Percentiles rank a stretch among this genome's conserved stretches.
Evolutionary conservation across 192 early-diverging fungal genomes (phyloP).

Genomic region (Polychytrium aggregatum): DNA sequence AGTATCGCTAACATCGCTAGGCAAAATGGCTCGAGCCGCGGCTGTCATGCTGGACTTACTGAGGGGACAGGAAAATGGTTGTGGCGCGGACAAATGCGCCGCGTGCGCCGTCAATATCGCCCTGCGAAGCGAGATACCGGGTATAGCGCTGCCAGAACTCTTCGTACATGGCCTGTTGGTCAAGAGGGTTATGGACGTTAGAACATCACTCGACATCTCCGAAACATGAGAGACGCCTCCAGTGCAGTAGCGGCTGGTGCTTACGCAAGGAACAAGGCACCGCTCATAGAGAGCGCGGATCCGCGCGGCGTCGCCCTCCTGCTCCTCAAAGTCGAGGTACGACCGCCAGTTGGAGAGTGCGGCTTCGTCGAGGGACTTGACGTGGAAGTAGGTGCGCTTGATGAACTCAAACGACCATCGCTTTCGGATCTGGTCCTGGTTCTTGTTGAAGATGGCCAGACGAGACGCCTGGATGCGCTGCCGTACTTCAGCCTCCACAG

Average conservation of each 20-base stretch:
- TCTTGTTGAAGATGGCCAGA: conserved; percentile 46
- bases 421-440: conserved; percentile 56
- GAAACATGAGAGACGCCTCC: neutral
- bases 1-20: neutral
- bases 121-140: conserved; percentile 34
- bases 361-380: conserved; percentile 60
- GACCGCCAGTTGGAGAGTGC: conserved; percentile 60
- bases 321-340: conserved; percentile 66
- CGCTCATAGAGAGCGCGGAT: conserved; percentile 59
- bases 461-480: conserved; percentile 46
- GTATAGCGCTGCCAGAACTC: conserved; percentile 69
- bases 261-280: conserved; percentile 64
- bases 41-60: conserved; percentile 19
- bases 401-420: conserved; percentile 68
- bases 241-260: conserved; percentile 7
- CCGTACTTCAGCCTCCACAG: conserved; percentile 43
- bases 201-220: neutral
- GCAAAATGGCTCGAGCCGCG: no score
- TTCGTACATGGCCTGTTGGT: conserved; percentile 56
- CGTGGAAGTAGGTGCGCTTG: conserved; percentile 69
- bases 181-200: neutral
- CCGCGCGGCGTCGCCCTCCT: conserved; percentile 37
- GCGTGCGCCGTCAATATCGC: conserved; percentile 31
- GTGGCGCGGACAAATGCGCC: conserved; percentile 45
- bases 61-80: conserved; percentile 37